phyloP scores from a whole-genome alignment of 2,329 filamentous ascomycete species.

The Venturia asperata region DNA sequence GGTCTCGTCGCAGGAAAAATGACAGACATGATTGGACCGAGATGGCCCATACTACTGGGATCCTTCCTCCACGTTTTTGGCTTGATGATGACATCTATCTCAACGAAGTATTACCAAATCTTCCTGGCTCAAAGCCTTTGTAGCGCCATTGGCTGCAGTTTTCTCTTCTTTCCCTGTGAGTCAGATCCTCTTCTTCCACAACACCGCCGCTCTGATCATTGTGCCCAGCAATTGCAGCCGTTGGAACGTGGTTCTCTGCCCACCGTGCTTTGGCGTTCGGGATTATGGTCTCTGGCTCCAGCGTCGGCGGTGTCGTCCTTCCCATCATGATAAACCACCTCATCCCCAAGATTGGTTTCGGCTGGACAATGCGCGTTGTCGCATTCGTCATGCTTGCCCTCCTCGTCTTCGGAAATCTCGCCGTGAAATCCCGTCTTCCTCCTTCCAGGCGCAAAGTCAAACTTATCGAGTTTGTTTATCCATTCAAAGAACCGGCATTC shows the following conservation, averaged over 20 bases:
- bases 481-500: conserved; percentile 31
- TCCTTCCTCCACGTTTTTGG: conserved; percentile 53
- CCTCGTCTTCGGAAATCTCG: conserved; percentile 41
- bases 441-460: conserved; percentile 31
- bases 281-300: conserved; percentile 44
- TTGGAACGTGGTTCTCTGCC: conserved; percentile 45
- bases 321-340: conserved; percentile 55
- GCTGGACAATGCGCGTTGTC: conserved; percentile 51
- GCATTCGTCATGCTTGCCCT: conserved; percentile 56
- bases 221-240: conserved; percentile 31
- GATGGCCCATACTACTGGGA: conserved; percentile 47
- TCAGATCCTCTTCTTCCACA: not conserved
- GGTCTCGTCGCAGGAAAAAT: conserved; percentile 58
- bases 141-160: conserved; percentile 44
- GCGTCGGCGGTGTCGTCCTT: conserved; percentile 50
- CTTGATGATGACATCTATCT: conserved; percentile 57
- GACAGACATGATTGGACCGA: conserved; percentile 57
- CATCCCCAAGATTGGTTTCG: conserved; percentile 46
- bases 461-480: conserved; percentile 27
- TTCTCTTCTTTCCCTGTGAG: conserved; percentile 42
- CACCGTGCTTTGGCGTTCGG: conserved; percentile 44
- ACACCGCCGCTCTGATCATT: not conserved
- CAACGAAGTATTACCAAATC: conserved; percentile 48
- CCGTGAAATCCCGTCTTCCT: conserved; percentile 43
- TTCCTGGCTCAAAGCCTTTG: conserved; percentile 50